phyloP scores from a whole-genome alignment of 352 stramenopile species.

The Blastocystis hominis region DNA sequence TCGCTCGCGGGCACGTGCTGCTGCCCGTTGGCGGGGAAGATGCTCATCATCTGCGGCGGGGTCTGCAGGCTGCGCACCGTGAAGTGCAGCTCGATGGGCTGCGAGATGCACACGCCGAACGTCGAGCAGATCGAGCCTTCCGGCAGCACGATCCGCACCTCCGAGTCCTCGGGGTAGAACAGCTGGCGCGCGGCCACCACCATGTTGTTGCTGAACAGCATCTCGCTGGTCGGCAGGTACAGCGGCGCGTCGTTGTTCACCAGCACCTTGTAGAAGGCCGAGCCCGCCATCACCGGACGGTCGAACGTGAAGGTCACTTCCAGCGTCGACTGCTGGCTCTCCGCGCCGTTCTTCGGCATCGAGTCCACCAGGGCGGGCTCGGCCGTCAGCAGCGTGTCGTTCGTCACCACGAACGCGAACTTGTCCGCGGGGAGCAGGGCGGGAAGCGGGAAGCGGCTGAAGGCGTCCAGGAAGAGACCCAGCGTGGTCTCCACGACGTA shows the following conservation, averaged over 20 bases:
- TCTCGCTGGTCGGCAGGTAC: background rate
- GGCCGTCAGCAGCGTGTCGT: background rate
- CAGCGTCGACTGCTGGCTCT: background rate
- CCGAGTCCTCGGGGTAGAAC: background rate
- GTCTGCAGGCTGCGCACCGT: background rate
- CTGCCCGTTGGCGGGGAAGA: background rate
- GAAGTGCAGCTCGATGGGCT: background rate
- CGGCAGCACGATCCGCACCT: background rate
- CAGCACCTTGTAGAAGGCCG: background rate
- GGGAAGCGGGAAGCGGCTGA: background rate
- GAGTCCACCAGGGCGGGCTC: background rate
- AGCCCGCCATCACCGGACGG: background rate
- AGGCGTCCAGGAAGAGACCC: constrained; percentile 19
- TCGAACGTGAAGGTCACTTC: constrained; percentile 42
- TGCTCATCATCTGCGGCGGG: background rate
- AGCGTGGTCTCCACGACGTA: background rate
- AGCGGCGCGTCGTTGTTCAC: background rate
- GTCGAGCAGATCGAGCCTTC: background rate
- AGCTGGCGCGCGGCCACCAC: background rate
- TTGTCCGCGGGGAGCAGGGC: background rate
- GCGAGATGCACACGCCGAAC: background rate
- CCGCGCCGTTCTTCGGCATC: background rate
- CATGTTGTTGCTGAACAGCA: background rate
- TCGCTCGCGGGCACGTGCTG: background rate
- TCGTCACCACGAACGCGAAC: constrained; percentile 14